Evolutionary conservation across 2,329 filamentous ascomycete species (phyloP).

Genomic region (Penicillium sp.): DNA sequence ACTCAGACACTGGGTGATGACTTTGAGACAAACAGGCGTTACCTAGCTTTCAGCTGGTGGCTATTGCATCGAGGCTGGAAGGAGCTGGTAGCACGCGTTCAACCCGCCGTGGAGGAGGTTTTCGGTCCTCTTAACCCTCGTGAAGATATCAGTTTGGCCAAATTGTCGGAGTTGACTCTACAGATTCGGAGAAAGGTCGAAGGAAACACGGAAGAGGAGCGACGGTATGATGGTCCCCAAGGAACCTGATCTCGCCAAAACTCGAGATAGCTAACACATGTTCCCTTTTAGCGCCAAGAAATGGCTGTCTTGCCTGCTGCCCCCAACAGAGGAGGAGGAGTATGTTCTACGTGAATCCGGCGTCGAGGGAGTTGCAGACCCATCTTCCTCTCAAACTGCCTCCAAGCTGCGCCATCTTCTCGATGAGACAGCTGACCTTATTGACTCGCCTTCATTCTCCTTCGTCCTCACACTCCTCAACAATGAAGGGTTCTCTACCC

Average conservation of each 20-base stretch:
- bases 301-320: conserved; percentile 87
- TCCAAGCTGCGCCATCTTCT: conserved; percentile 77
- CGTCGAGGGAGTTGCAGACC: conserved; percentile 59
- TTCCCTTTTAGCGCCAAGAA: conserved; percentile 56
- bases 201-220: conserved; percentile 69
- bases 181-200: conserved; percentile 87
- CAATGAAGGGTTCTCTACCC: conserved; percentile 81
- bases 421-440: conserved; percentile 93
- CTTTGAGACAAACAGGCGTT: conserved; percentile 93
- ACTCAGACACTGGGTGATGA: conserved; percentile 88
- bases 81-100: conserved; percentile 79
- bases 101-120: conserved; percentile 83
- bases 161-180: conserved; percentile 78
- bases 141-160: conserved; percentile 82
- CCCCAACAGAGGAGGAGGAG: conserved; percentile 77
- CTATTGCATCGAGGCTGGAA: conserved; percentile 88
- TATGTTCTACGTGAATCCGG: conserved; percentile 86
- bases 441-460: conserved; percentile 90
- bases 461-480: conserved; percentile 86
- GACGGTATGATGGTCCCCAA: conserved; percentile 52
- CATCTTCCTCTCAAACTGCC: conserved; percentile 44
- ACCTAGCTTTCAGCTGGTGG: conserved; percentile 98
- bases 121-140: conserved; percentile 89
- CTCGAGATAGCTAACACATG: conserved; percentile 29
- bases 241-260: conserved; percentile 15